Conservation (phyloP, 2,329 filamentous ascomycete genomes). For the Sporothrix dimorphospora region DNA sequence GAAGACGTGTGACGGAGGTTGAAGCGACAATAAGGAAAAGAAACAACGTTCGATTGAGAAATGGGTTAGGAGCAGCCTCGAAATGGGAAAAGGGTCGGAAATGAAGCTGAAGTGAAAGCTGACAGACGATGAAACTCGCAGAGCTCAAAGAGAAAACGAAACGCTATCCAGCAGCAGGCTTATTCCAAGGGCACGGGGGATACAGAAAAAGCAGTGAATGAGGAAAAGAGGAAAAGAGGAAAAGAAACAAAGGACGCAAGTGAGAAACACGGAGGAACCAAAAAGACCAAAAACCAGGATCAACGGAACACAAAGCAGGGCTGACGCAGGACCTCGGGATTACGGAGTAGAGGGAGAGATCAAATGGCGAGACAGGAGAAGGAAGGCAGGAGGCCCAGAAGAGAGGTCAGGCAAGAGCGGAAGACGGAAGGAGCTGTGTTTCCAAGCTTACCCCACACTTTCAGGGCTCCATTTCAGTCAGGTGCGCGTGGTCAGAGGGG, state of each 20-base stretch:
- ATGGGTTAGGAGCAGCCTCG: no score
- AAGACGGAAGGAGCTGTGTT: conserved; percentile 24
- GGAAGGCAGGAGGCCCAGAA: neutral
- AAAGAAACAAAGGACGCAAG: neutral
- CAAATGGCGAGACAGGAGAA: neutral
- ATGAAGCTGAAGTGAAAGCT: neutral
- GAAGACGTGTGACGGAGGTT: neutral
- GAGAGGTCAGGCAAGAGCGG: neutral
- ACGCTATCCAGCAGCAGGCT: conserved; percentile 24
- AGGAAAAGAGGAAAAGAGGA: neutral
- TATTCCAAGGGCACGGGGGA: neutral
- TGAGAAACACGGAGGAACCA: neutral
- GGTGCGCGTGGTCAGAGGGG: conserved; percentile 21
- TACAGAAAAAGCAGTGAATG: no score
- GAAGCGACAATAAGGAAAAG: neutral
- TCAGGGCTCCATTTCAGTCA: conserved; percentile 19
- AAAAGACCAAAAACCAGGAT: conserved; percentile 12
- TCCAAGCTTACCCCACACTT: conserved; percentile 30
- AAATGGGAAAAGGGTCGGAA: no score
- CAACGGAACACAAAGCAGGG: conserved; percentile 1
- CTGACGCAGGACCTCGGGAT: neutral
- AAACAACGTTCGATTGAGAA: neutral
- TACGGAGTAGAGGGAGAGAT: neutral
- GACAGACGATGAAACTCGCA: conserved; percentile 7
- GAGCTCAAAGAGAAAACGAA: neutral